Evolutionary conservation across 768 basidiomycete species (phyloP).

Genomic region (Suillus subluteus): DNA sequence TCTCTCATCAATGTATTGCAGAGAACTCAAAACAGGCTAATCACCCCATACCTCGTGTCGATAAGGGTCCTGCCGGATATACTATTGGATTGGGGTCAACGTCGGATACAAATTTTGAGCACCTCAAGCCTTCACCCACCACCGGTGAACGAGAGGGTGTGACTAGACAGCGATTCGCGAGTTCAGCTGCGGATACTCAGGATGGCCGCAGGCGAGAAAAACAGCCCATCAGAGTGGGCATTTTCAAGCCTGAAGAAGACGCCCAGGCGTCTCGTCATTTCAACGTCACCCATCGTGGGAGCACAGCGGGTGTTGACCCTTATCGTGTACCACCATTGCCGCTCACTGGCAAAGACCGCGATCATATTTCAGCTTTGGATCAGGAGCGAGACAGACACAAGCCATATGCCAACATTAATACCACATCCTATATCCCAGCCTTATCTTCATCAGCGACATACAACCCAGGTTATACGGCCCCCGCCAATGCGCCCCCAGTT

Average conservation of each 20-base stretch:
- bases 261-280: conserved; percentile 42
- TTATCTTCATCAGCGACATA: conserved; percentile 15
- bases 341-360: conserved; percentile 27
- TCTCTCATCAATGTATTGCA: conserved; percentile 15
- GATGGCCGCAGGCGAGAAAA: conserved; percentile 26
- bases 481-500: neutral
- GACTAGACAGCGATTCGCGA: conserved; percentile 14
- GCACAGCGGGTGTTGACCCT: conserved; percentile 51
- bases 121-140: conserved; percentile 20
- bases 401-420: neutral
- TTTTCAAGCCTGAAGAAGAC: conserved; percentile 47
- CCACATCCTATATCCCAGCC: conserved; percentile 9
- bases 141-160: conserved; percentile 34
- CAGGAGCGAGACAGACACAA: conserved; percentile 24
- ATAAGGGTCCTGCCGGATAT: conserved; percentile 27
- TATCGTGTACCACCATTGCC: conserved; percentile 45
- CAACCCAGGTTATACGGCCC: neutral
- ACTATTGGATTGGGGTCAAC: conserved; percentile 22
- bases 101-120: conserved; percentile 24
- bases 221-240: conserved; percentile 37
- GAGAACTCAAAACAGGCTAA: conserved; percentile 6
- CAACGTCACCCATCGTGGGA: conserved; percentile 47
- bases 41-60: conserved; percentile 14
- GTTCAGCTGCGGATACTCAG: conserved; percentile 22
- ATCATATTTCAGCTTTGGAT: conserved; percentile 25